Base-by-base conservation (phyloP, 768 basidiomycete genomes). In the Cyclocybe cylindracea region DNA sequence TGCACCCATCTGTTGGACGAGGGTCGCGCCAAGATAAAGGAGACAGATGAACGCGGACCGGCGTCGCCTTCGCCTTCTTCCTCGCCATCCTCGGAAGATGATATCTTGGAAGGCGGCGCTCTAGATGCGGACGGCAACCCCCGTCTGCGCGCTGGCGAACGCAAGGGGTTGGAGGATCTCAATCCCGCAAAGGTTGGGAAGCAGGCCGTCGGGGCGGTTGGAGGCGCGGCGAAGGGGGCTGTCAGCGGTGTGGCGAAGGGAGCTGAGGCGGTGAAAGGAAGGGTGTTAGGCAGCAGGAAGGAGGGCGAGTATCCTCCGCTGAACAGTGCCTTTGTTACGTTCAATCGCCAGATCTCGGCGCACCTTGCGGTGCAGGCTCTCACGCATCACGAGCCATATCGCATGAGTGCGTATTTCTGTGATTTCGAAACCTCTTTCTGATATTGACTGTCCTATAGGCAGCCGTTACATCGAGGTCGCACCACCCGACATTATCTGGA, bases 401-500 rank as follows among this genome's bases (percentile, higher is more conserved):
- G 82, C 11, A 97, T 98, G 93, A 71, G 79, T 72, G 46, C 50
- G 71, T 69, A 2, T 14, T 33, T 33, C 38, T 13, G 18, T 9
- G 4, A 35, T 10, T n/a, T 35, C 31, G 24, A 19, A 53, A 16
- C 44, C 46, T 48, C 48, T 7, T 41, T 11, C 5, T 46, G 38
- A 39, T 13, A 18, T 35, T 10, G 24, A 14, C 5, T 5, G 7
- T 39, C 9, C 9, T 53, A 61, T 40, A 78, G 76, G 78, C 8
- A 74, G 75, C 24, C 83, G 84, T 45, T 89, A 85, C 62, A 78
- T 87, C 37, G 95, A 97, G 66, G 85, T 96, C 46, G 79, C 87
- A 0, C 94, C 95, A 0, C 77, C 80, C 29, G 94, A 97, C 68
- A 87, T 99, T 41, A 87, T 98, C 55, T 98, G 96, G 95, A 70